Evolutionary conservation across 371 early-diverging fungal species (phyloP).

Genomic region (Mucor racemosus): DNA sequence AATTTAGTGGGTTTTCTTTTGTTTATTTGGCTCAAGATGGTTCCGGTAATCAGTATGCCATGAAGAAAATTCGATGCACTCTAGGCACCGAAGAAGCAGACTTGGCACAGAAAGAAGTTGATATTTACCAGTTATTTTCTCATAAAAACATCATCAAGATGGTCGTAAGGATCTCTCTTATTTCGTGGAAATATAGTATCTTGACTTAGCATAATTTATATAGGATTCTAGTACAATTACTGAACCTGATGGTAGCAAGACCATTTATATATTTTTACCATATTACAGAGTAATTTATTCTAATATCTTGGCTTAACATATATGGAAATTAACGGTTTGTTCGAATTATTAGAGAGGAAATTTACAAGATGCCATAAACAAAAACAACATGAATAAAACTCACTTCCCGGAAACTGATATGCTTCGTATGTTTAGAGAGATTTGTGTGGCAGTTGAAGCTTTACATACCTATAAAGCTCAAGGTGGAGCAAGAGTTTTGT

Average conservation of each 20-base stretch:
- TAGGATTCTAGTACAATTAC: slow-evolving; percentile 48
- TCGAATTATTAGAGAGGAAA: slow-evolving; percentile 48
- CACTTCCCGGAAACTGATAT: slow-evolving; percentile 58
- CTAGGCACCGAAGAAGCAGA: slow-evolving; percentile 61
- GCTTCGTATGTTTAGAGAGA: slow-evolving; percentile 54
- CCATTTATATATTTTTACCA: slow-evolving; percentile 68
- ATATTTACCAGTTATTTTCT: slow-evolving; percentile 62
- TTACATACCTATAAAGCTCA: slow-evolving; percentile 65
- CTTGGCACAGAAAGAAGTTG: slow-evolving; percentile 65
- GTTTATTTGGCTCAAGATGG: slow-evolving; percentile 73
- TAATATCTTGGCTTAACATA: not conserved
- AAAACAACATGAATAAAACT: slow-evolving; percentile 45
- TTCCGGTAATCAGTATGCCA: slow-evolving; percentile 60
- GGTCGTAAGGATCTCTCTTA: slow-evolving; percentile 44
- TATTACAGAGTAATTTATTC: slow-evolving; percentile 56
- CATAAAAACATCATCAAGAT: slow-evolving; percentile 69
- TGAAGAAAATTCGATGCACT: slow-evolving; percentile 75
- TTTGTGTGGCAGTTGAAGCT: slow-evolving; percentile 60
- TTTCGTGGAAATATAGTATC: too few species aligned
- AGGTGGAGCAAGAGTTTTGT: slow-evolving; percentile 28
- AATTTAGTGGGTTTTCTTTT: slow-evolving; percentile 71
- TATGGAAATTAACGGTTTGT: not conserved
- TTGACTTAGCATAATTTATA: too few species aligned
- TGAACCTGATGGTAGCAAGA: slow-evolving; percentile 62
- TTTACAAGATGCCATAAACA: slow-evolving; percentile 59